Conservation (phyloP, 2,329 filamentous ascomycete species). For the Grosmannia penicillata region DNA sequence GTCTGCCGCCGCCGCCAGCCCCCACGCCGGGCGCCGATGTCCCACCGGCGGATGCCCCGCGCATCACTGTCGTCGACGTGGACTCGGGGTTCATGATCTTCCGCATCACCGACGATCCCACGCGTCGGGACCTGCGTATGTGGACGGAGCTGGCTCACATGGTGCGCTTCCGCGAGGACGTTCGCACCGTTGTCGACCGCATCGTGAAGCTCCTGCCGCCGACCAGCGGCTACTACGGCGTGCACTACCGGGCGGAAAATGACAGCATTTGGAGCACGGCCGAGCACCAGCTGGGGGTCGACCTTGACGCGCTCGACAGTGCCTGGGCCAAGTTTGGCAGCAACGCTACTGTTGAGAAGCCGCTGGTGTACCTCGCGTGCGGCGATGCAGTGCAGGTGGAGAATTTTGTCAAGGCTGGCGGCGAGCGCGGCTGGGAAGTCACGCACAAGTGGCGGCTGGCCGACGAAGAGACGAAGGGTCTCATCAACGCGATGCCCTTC, state of each 20-base stretch:
- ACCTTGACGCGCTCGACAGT: conserved; percentile 19
- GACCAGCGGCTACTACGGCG: conserved; percentile 15
- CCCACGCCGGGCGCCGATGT: no score
- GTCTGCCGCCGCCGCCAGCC: not conserved
- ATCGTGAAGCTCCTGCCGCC: conserved; percentile 13
- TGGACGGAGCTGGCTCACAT: conserved; percentile 20
- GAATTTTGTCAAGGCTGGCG: conserved; percentile 16
- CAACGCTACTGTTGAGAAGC: conserved; percentile 4
- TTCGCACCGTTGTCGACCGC: conserved; percentile 13
- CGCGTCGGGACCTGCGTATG: conserved; percentile 16
- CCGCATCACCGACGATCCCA: conserved; percentile 21
- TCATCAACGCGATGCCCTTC: conserved; percentile 16
- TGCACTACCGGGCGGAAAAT: conserved; percentile 21
- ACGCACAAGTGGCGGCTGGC: conserved; percentile 19
- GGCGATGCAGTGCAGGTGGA: conserved; percentile 18
- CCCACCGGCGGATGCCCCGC: no score
- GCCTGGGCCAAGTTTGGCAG: conserved; percentile 16
- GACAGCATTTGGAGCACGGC: conserved; percentile 22
- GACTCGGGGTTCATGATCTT: conserved; percentile 18
- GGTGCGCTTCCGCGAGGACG: conserved; percentile 16
- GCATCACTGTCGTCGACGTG: conserved; percentile 17
- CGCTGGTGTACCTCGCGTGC: conserved; percentile 20
- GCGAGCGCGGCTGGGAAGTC: conserved; percentile 18
- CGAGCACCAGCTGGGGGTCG: conserved; percentile 18
- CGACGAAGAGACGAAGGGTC: conserved; percentile 10